These are phyloP conservation scores for Rhododendron vialii DNA, from an alignment of 148 eudicot genomes.

Conservation along the genomic window DNA sequence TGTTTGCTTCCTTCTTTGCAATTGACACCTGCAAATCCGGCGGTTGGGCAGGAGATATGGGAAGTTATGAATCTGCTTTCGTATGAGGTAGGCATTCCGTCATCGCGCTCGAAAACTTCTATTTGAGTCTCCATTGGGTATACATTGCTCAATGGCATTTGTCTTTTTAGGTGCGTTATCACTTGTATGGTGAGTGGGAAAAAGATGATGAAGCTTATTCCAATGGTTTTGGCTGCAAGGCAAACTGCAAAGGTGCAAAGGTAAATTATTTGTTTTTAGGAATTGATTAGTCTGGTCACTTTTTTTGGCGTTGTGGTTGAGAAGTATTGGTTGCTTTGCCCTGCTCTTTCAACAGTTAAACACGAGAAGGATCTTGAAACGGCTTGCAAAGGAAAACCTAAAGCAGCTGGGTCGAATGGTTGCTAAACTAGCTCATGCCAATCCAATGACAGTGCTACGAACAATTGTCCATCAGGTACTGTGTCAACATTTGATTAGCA, in stretches of 20 bases:
- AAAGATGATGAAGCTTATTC: slow-evolving; percentile 85
- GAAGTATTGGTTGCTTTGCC: slow-evolving; percentile 6
- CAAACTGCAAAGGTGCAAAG: slow-evolving; percentile 97
- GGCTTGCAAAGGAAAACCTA: slow-evolving; percentile 99
- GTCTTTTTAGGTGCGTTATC: slow-evolving; percentile 66
- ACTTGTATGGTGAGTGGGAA: slow-evolving; percentile 98
- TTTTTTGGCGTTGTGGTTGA: neutral
- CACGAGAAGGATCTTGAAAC: slow-evolving; percentile 91
- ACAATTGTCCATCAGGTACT: slow-evolving; percentile 94
- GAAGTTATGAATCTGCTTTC: slow-evolving; percentile 72
- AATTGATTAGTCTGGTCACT: neutral
- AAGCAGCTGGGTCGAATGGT: slow-evolving; percentile 99
- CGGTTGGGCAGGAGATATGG: slow-evolving; percentile 94
- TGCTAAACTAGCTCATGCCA: slow-evolving; percentile 99
- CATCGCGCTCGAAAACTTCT: neutral
- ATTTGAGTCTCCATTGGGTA: neutral
- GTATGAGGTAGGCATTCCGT: slow-evolving; percentile 61
- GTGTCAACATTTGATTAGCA: neutral
- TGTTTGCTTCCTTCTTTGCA: slow-evolving; percentile 95
- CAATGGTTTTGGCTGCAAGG: slow-evolving; percentile 92
- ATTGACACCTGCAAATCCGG: slow-evolving; percentile 95
- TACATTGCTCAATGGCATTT: neutral
- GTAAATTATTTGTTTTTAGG: slow-evolving; percentile 23
- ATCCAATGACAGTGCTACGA: slow-evolving; percentile 95
- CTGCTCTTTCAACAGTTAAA: slow-evolving; percentile 56